phyloP scores from a whole-genome alignment of 176 grass and related monocot genomes.

The Zizania latifolia region DNA sequence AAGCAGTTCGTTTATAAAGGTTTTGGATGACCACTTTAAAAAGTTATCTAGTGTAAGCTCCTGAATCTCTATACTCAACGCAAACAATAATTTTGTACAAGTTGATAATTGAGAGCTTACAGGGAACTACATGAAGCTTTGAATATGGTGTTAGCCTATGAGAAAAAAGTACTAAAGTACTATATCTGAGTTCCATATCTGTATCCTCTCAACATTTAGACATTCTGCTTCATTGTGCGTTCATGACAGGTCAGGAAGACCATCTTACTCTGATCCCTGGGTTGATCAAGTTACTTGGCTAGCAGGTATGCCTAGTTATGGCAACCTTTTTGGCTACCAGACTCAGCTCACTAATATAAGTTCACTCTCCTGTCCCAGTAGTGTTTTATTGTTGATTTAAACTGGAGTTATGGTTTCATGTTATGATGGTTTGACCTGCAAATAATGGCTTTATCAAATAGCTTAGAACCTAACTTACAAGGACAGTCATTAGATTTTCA shows the following conservation, averaged over 20 bases:
- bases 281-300: slow-evolving; percentile 90
- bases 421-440: slow-evolving; percentile 1
- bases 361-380: neutral
- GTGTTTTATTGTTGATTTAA: slow-evolving; percentile 9
- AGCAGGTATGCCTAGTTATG: slow-evolving; percentile 41
- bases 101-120: neutral
- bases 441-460: slow-evolving; percentile 11
- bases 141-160: neutral
- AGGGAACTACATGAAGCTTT: neutral
- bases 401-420: neutral
- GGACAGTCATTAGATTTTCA: neutral
- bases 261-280: slow-evolving; percentile 84
- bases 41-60: neutral
- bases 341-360: neutral
- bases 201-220: neutral
- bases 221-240: slow-evolving; percentile 21
- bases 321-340: neutral
- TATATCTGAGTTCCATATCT: neutral
- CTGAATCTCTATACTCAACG: neutral
- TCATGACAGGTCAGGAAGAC: slow-evolving; percentile 73
- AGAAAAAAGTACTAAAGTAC: neutral
- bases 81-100: neutral
- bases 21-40: neutral
- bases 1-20: neutral
- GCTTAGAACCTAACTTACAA: neutral